Evolutionary conservation across 108 stramenopile species (phyloP).

Genomic region (Skeletonema menzelii): DNA sequence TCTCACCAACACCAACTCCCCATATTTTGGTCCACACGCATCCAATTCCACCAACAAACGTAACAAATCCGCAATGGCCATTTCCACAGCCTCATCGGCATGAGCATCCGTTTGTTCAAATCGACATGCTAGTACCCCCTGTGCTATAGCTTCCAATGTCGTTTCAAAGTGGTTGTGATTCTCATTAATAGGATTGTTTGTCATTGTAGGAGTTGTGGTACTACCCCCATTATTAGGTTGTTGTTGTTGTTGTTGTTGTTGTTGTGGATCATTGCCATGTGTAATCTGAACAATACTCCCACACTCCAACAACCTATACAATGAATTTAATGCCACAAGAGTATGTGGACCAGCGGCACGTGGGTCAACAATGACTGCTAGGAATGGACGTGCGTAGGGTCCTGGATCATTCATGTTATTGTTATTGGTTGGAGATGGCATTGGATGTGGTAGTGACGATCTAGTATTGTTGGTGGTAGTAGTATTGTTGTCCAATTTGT

Average conservation of each 20-base stretch:
- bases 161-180: not conserved
- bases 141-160: constrained; percentile 33
- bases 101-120: constrained; percentile 91
- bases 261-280: not conserved
- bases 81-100: constrained; percentile 91
- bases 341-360: constrained; percentile 89
- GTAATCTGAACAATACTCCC: constrained; percentile 45
- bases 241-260: too few relatives aligned
- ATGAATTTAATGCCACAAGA: constrained; percentile 68
- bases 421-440: constrained; percentile 4
- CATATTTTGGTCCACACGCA: constrained; percentile 38
- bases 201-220: too few relatives aligned
- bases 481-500: not conserved
- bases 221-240: too few relatives aligned
- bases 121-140: constrained; percentile 73
- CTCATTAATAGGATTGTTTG: too few relatives aligned
- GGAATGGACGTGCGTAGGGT: constrained; percentile 65
- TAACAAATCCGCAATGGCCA: constrained; percentile 88
- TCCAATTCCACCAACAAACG: constrained; percentile 58
- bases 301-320: constrained; percentile 69
- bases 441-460: not conserved
- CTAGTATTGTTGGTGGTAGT: not conserved
- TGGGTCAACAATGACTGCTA: constrained; percentile 83
- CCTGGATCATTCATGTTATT: constrained; percentile 22
- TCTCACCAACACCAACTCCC: constrained; percentile 36